A percentile compares a stretch with the other conserved stretches of the same genome.
Conservation (phyloP, 2,329 filamentous ascomycete genomes). For the Penicillium glabrum region DNA sequence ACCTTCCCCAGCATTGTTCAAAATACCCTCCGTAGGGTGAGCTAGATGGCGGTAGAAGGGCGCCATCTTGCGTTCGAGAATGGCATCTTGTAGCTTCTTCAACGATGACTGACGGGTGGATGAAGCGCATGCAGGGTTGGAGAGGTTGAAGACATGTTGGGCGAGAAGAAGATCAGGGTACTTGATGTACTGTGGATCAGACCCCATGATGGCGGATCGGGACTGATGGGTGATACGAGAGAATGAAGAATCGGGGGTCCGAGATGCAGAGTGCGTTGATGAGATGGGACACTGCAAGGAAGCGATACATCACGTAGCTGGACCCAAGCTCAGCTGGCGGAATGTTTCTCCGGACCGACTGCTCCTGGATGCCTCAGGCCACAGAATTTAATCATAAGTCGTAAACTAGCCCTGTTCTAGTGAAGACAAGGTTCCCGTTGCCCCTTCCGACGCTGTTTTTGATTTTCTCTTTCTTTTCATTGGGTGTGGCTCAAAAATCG, state of each 20-base stretch:
- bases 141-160: constrained; percentile 67
- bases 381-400: not conserved
- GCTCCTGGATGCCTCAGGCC: not conserved
- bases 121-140: constrained; percentile 58
- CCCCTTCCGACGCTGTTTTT: too few species aligned
- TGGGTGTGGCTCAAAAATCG: too few species aligned
- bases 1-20: constrained; percentile 73
- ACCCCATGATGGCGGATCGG: constrained; percentile 51
- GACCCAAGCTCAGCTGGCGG: constrained; percentile 35
- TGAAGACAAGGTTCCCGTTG: too few species aligned
- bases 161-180: constrained; percentile 64
- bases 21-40: constrained; percentile 69
- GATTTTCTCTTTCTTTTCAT: too few species aligned
- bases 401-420: too few species aligned
- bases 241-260: constrained; percentile 1
- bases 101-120: constrained; percentile 57
- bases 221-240: constrained; percentile 3
- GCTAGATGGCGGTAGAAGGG: constrained; percentile 66
- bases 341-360: constrained; percentile 32
- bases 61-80: constrained; percentile 65
- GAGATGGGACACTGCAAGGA: constrained; percentile 8
- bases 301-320: constrained; percentile 19
- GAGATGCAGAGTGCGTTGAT: constrained; percentile 18
- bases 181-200: constrained; percentile 66
- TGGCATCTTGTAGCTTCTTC: constrained; percentile 63